Conservation (phyloP, 805 yeast species). For the Starmerella scarabaei region DNA sequence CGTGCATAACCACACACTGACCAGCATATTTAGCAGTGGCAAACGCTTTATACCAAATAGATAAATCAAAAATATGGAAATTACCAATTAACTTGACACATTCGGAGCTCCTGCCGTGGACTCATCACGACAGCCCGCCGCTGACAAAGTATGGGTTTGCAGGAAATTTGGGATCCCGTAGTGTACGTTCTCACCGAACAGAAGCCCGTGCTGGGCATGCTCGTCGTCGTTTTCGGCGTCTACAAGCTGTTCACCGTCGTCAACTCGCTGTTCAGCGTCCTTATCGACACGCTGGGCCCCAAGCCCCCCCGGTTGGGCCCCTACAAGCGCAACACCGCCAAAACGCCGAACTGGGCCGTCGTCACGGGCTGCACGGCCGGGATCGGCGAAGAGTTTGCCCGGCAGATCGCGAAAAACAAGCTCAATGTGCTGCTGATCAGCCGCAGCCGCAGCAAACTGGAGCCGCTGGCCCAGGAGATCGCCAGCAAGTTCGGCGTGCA, state of each 20-base stretch:
- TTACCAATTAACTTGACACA: too few relatives aligned
- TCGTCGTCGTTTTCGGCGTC: constrained; percentile 10
- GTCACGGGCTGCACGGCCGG: constrained; percentile 97
- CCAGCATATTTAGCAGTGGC: too few relatives aligned
- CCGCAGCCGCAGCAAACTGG: constrained; percentile 68
- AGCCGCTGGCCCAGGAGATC: constrained; percentile 49
- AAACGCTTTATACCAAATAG: too few relatives aligned
- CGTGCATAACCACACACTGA: too few relatives aligned
- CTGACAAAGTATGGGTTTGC: too few relatives aligned
- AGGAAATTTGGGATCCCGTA: neutral
- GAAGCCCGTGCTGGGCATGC: constrained; percentile 5
- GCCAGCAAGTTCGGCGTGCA: constrained; percentile 45
- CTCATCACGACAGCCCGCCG: too few relatives aligned
- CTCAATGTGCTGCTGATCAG: constrained; percentile 75
- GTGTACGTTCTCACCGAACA: neutral
- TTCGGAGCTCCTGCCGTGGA: too few relatives aligned
- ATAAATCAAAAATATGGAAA: too few relatives aligned
- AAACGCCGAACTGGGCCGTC: constrained; percentile 58
- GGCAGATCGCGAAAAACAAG: constrained; percentile 73
- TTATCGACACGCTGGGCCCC: constrained; percentile 16
- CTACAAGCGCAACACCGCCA: constrained; percentile 27
- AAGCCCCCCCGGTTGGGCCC: constrained; percentile 5
- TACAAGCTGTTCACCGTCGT: constrained; percentile 7
- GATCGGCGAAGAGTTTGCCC: constrained; percentile 82
- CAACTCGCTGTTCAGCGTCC: constrained; percentile 2